Base-by-base conservation (phyloP, 139 green algal species). In the Haematococcus lacustris region DNA sequence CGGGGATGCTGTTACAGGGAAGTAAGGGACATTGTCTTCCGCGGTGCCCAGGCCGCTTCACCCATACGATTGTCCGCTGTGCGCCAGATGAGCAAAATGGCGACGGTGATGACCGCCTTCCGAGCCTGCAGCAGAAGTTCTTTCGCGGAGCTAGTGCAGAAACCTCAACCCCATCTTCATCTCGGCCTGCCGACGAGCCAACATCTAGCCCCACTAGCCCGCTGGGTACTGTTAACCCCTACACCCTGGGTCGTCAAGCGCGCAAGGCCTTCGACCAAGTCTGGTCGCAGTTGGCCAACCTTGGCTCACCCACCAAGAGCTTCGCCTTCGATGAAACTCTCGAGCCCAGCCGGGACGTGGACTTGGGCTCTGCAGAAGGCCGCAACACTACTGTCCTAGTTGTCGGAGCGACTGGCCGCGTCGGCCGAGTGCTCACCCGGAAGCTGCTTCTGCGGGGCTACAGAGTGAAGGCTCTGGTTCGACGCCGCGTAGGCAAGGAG, bases 391-490 rank as follows among this genome's bases (percentile, higher is more conserved):
- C 80, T 0, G 94, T 99, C 30, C 82, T 99, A n/a, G 93, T 99
- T 5, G 80, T 91, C 0, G 95, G 95, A 0, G 95, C 92, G 41
- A 97, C 94, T 4, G 94, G 93, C 6, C 77, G 91, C 13, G 91
- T 98, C 6, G 95, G 95, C 38, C 78, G 86, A 32, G 88, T 99
- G 28, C 79, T 99, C 1, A 78, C 96, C 2, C 85, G 95, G 39
- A 99, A 99, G 83, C 87, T 99, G 73, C 76, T 99, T 57, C 85
- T 99, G 61, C 88, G 95, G 37, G 94, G 94, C 40, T 99, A 99
- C 82, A 93, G 85, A 41, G 93, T 97, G 1, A 80, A 73, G 66
- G 92, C 88, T 50, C 73, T 97, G 32, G 86, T 97, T 50, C 85
- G 93, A 28, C 80, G 82, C 13, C 65, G 65, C 38, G 85, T 81